Percentiles rank a stretch among this genome's conserved stretches.
Evolutionary conservation across 208 protist species (phyloP).

Genomic region (Leishmania guyanensis): DNA sequence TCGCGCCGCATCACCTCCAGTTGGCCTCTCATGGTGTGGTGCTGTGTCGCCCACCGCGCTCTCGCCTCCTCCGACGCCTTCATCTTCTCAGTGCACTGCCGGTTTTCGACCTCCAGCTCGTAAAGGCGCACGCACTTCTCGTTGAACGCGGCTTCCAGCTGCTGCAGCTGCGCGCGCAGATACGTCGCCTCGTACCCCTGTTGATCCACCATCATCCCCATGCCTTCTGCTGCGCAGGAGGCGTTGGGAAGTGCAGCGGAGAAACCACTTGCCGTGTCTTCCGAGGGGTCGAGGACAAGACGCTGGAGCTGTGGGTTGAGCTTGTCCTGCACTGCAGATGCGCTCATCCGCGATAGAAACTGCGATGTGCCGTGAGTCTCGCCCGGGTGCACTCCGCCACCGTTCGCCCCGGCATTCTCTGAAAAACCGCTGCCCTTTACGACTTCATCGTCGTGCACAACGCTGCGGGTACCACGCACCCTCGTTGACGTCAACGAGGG

Average conservation of each 20-base stretch:
- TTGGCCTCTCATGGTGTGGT: conserved; percentile 43
- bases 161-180: conserved; percentile 76
- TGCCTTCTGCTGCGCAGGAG: conserved; percentile 3
- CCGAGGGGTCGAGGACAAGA: not conserved
- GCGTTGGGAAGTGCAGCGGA: not conserved
- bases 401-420: not conserved
- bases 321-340: not conserved
- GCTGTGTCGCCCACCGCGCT: conserved; percentile 35
- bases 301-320: not conserved
- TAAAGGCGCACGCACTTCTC: conserved; percentile 79
- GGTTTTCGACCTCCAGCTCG: conserved; percentile 79
- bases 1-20: conserved; percentile 63
- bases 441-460: not conserved
- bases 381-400: not conserved
- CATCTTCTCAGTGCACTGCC: conserved; percentile 47
- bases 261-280: not conserved
- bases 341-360: not conserved
- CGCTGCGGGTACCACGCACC: not conserved
- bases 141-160: conserved; percentile 87
- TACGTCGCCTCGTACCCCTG: conserved; percentile 83
- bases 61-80: conserved; percentile 28
- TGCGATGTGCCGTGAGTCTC: not conserved
- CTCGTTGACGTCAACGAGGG: not conserved
- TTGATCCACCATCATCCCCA: conserved; percentile 59
- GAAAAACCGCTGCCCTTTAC: not conserved